Evolutionary conservation across 1,284 basidiomycete species (phyloP).

Genomic region (Ganoderma meredithae): DNA sequence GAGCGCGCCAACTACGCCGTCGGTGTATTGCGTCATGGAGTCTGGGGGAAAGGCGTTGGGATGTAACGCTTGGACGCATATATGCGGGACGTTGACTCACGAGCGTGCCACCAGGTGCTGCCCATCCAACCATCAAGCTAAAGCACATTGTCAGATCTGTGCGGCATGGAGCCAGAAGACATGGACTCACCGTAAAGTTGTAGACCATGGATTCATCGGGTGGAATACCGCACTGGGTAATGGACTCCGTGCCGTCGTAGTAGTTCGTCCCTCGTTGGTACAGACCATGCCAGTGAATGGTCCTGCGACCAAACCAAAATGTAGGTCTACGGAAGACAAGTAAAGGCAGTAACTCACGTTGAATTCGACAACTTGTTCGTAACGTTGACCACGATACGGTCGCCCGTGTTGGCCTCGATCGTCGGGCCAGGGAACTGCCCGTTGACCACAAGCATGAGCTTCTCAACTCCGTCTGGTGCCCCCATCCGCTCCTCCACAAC

Average conservation of each 20-base stretch:
- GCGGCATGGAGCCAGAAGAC: neutral
- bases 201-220: constrained; percentile 55
- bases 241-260: constrained; percentile 54
- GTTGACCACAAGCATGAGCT: constrained; percentile 55
- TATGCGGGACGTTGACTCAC: constrained; percentile 20
- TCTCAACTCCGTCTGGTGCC: constrained; percentile 47
- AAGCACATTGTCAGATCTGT: neutral
- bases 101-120: constrained; percentile 37
- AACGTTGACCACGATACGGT: constrained; percentile 51
- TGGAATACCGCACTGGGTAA: constrained; percentile 60
- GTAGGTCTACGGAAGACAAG: neutral
- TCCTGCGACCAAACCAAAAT: constrained; percentile 27
- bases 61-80: neutral
- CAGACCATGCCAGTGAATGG: constrained; percentile 55
- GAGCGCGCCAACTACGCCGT: constrained; percentile 52
- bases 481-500: constrained; percentile 41
- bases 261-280: constrained; percentile 46
- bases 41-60: constrained; percentile 32
- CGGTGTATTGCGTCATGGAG: constrained; percentile 49
- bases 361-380: constrained; percentile 47
- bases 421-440: constrained; percentile 56
- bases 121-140: constrained; percentile 33
- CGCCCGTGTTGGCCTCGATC: constrained; percentile 56
- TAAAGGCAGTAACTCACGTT: constrained; percentile 33
- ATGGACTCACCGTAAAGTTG: constrained; percentile 42